Conservation (phyloP, 129 eudicot genomes). For the Kitagawia praeruptora region DNA sequence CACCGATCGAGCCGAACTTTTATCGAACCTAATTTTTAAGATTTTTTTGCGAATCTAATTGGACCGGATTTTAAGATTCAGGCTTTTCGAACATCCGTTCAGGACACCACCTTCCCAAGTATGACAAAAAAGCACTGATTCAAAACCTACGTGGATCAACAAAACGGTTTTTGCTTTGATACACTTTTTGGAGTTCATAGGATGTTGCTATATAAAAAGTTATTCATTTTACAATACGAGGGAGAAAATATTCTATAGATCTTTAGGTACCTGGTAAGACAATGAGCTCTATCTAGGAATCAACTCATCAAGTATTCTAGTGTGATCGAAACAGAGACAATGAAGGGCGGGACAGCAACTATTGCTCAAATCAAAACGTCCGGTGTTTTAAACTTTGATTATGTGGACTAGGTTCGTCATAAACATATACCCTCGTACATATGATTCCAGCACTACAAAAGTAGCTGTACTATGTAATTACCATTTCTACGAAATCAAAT, state of each 20-base stretch:
- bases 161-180: background rate
- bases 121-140: too few relatives aligned
- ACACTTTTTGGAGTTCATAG: background rate
- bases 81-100: too few relatives aligned
- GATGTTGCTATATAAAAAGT: too few relatives aligned
- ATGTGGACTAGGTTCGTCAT: background rate
- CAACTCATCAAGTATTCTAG: background rate
- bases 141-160: background rate
- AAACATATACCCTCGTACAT: background rate
- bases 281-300: background rate
- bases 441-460: background rate
- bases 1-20: too few relatives aligned
- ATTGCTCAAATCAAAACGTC: background rate
- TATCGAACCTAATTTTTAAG: too few relatives aligned
- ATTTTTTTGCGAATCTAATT: too few relatives aligned
- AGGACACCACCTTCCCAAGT: too few relatives aligned
- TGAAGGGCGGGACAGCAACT: too few relatives aligned
- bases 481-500: too few relatives aligned
- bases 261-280: background rate
- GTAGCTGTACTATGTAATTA: background rate
- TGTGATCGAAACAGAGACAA: too few relatives aligned
- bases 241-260: background rate
- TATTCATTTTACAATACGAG: background rate
- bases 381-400: background rate
- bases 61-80: too few relatives aligned